phyloP scores from a whole-genome alignment of 495 filamentous ascomycete species.

The Achaetomiella virescens region DNA sequence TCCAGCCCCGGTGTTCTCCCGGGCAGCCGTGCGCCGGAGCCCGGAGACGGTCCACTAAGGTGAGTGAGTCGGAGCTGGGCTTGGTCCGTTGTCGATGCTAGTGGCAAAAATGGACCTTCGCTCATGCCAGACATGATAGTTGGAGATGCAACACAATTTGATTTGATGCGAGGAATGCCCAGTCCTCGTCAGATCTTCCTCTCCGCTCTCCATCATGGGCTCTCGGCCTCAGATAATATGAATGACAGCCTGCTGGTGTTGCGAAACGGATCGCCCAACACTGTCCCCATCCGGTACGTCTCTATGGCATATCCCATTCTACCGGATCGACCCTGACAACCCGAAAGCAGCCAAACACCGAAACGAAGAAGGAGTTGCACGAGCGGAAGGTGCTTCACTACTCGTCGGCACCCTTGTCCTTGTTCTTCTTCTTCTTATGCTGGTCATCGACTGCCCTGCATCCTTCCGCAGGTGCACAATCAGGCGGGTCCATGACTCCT shows the following conservation, averaged over 20 bases:
- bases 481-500: conserved; percentile 66
- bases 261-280: not conserved
- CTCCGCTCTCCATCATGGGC: not conserved
- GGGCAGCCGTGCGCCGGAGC: no score
- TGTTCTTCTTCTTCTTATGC: conserved; percentile 57
- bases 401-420: conserved; percentile 53
- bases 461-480: conserved; percentile 78
- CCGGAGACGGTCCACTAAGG: no score
- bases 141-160: not conserved
- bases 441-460: conserved; percentile 42
- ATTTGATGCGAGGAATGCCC: not conserved
- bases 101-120: no score
- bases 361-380: not conserved
- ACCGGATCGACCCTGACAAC: conserved; percentile 1
- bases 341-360: conserved; percentile 1
- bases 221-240: not conserved
- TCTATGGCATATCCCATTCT: conserved; percentile 13
- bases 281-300: not conserved
- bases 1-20: no score
- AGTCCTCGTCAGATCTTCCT: not conserved
- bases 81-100: no score
- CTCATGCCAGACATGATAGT: no score
- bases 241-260: not conserved
- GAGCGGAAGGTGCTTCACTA: conserved; percentile 18
- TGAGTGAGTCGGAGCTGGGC: no score